Evolutionary conservation across 257 asterid species (phyloP).

Genomic region (Nicotiana tomentosiformis): DNA sequence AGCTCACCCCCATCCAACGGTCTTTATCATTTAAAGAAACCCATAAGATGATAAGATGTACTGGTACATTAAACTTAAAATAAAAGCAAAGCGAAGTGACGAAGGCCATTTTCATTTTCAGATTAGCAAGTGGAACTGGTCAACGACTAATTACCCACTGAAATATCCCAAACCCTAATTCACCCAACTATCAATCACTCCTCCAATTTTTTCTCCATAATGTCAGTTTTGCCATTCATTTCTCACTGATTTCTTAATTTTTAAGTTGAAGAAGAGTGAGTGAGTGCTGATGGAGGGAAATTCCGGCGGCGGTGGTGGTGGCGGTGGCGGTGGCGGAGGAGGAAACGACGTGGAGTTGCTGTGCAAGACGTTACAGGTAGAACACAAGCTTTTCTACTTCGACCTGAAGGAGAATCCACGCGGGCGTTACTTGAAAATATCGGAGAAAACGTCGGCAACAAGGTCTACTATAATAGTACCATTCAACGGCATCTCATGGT

Average conservation of each 20-base stretch:
- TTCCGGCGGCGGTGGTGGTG: slow-evolving; percentile 36
- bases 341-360: slow-evolving; percentile 82
- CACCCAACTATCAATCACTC: not conserved
- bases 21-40: not conserved
- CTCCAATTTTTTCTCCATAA: not conserved
- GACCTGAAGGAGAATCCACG: slow-evolving; percentile 98
- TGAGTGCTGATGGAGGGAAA: slow-evolving; percentile 61
- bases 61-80: not conserved
- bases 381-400: slow-evolving; percentile 94
- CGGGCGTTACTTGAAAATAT: slow-evolving; percentile 89
- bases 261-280: not conserved
- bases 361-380: slow-evolving; percentile 90
- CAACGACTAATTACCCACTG: not conserved
- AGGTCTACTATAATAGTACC: slow-evolving; percentile 97
- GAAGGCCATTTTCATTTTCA: not conserved
- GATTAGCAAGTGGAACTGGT: not conserved
- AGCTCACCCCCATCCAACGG: not conserved
- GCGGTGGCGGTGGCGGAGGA: slow-evolving; percentile 38
- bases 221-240: not conserved
- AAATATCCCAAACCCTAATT: not conserved
- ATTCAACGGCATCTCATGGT: slow-evolving; percentile 89
- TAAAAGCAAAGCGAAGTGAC: not conserved
- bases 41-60: not conserved
- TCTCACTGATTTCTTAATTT: not conserved
- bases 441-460: slow-evolving; percentile 94